Evolutionary conservation across 2,329 filamentous ascomycete species (phyloP), one percentile per base, ranked within the genome.

Genomic region (Phoma sp.): DNA sequence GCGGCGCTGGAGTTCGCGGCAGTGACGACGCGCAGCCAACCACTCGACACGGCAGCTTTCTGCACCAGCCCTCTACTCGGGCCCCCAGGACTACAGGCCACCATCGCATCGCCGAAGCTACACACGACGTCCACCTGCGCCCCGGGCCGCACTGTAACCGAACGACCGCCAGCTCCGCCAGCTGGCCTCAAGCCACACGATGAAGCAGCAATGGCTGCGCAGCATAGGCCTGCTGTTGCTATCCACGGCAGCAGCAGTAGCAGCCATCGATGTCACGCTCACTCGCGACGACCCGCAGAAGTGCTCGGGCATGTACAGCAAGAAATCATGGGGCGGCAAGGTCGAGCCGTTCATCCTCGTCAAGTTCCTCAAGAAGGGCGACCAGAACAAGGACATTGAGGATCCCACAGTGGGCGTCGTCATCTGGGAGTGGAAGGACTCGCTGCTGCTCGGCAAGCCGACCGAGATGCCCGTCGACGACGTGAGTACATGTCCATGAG

Each of bases 271-370:
- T 45, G 65, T 77, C 15, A 65, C 65, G 14, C 43, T 76, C 30
- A 73, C 74, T 66, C 37, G 60, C 54, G 85, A 88, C 29, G 90
- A 93, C 70, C 83, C 87, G 69, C 90, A 96, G 79, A 85, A 89
- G 84, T 97, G 93, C 80, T 80, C 82, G 80, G 92, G 93, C 79
- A 97, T 98, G 93, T 98, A 97, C 80, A 93, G 90, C 78, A 88
- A 86, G 72, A 90, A 87, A 69, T 84, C 89, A 43, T 98, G 93
- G 93, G 92, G 92, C 66, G 93, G 93, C 54, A 84, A 86, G 29
- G 84, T 92, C 56, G 91, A 97, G 65, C 93, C 93, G 17, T 96
- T 92, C 78, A 96, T 98, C 74, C 83, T 89, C 64, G 84, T 92
- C 74, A 92, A 91, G 71, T 96, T 96, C 69, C 77, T 89, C 33